A percentile compares a stretch with the other conserved stretches of the same genome.
Conservation (phyloP, 345 rosid species). For the Syzygium grande region DNA sequence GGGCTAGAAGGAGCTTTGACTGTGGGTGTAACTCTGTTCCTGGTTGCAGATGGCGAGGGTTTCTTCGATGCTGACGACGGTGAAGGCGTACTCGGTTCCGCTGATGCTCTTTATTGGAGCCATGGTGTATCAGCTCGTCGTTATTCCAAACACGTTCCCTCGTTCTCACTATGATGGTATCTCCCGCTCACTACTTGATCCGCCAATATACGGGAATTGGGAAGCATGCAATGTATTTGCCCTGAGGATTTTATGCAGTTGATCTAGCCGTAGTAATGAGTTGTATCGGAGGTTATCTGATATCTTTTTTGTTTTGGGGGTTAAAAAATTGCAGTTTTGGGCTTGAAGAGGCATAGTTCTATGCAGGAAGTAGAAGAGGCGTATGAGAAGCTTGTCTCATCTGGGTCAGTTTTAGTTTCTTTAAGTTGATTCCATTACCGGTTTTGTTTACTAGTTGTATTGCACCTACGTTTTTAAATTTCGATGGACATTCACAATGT, state of each 20-base stretch:
- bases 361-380: constrained; percentile 60
- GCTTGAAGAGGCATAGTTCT: constrained; percentile 38
- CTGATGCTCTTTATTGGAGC: constrained; percentile 45
- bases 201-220: not conserved
- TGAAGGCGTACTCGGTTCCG: constrained; percentile 62
- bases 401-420: constrained; percentile 31
- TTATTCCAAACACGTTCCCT: constrained; percentile 75
- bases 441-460: not conserved
- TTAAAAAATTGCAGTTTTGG: constrained; percentile 43
- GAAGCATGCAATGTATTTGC: not conserved
- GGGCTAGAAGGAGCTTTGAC: not conserved
- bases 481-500: not conserved
- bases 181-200: not conserved
- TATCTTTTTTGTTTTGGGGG: not conserved
- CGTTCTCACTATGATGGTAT: constrained; percentile 77
- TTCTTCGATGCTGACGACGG: constrained; percentile 15
- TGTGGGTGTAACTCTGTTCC: not conserved
- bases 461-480: not conserved
- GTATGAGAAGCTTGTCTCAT: constrained; percentile 47
- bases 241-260: not conserved
- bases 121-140: constrained; percentile 65
- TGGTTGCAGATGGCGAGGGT: constrained; percentile 26
- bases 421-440: not conserved
- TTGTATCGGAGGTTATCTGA: not conserved
- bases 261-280: not conserved